Base-by-base conservation (phyloP, 2,329 filamentous ascomycete species). In the Microcyclospora pomicola region DNA sequence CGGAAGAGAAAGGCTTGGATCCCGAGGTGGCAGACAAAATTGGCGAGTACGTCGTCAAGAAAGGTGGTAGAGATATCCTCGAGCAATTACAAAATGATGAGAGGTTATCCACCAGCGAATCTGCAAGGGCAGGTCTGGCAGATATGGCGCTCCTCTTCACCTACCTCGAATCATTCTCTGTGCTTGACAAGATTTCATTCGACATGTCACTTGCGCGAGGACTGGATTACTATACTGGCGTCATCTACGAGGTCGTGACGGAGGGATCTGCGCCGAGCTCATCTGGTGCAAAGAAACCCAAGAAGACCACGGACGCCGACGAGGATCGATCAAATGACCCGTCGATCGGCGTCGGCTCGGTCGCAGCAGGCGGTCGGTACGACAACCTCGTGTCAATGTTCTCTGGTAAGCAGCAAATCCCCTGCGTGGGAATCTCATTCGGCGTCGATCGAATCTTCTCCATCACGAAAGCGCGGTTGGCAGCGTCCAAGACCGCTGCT, bases 311-410 rank as follows among this genome's bases (percentile, higher is more conserved):
- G 30, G 55, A 58, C 36, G 55, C 52, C 10, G 75, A 79, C 30
- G 75, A 77, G 36, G 82, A 87, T 58, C 69, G 80, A 10, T 85
- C 80, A 12, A 73, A 81, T 42, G 82, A 88, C 59, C 80, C 82
- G n/a, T 78, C 75, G 10, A 68, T 91, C 27, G 83, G 84, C 36
- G 82, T 94, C 9, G 87, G 86, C 45, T 88, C 82, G 56, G 79
- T 94, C 34, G 87, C 86, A 33, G 87, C 86, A 3, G 87, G 86
- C 55, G 85, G 86, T 33, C 80, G 87, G 43, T 95, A 95, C 60
- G 88, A 95, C 61, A 80, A 91, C 56, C 72, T 95, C 3, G 88
- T 95, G 5, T 82, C 82, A 63, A 94, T 94, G 84, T 95, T 94
- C 67, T 79, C 76, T 39, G 80, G 80, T 51, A 58, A 58, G 39